Evolutionary conservation across 352 stramenopile species (phyloP).

Genomic region (Aphanomyces stellatus): DNA sequence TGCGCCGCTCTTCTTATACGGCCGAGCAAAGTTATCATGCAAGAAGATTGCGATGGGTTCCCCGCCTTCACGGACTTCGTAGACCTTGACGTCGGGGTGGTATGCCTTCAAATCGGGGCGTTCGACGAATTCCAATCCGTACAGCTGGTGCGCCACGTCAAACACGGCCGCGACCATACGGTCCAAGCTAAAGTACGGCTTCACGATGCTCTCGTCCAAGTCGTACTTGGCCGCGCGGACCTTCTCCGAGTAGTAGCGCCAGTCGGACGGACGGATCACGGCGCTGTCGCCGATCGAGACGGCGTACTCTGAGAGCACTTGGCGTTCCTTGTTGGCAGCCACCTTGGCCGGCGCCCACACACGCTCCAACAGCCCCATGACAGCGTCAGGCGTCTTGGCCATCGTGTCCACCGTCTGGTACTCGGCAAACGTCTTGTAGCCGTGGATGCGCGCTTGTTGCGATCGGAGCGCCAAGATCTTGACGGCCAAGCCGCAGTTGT

Average conservation of each 20-base stretch:
- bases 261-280: constrained; percentile 53
- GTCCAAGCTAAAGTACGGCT: constrained; percentile 56
- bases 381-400: constrained; percentile 46
- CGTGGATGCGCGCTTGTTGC: constrained; percentile 37
- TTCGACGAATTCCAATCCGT: constrained; percentile 43
- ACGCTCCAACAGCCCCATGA: constrained; percentile 38
- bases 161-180: constrained; percentile 44
- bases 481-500: constrained; percentile 45
- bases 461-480: constrained; percentile 46
- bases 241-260: constrained; percentile 58
- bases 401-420: constrained; percentile 57
- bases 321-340: constrained; percentile 36
- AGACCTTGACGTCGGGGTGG: constrained; percentile 53
- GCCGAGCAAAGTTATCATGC: constrained; percentile 51
- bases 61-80: constrained; percentile 34
- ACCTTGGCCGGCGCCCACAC: constrained; percentile 30
- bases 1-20: constrained; percentile 37
- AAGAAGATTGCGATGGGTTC: constrained; percentile 46
- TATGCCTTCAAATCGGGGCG: constrained; percentile 40
- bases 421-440: constrained; percentile 41
- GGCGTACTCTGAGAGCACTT: constrained; percentile 42
- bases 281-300: constrained; percentile 31
- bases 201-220: constrained; percentile 54
- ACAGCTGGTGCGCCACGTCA: constrained; percentile 47
- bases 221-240: constrained; percentile 47